phyloP scores from a whole-genome alignment of 306 rosid species.

The Psophocarpus tetragonolobus region DNA sequence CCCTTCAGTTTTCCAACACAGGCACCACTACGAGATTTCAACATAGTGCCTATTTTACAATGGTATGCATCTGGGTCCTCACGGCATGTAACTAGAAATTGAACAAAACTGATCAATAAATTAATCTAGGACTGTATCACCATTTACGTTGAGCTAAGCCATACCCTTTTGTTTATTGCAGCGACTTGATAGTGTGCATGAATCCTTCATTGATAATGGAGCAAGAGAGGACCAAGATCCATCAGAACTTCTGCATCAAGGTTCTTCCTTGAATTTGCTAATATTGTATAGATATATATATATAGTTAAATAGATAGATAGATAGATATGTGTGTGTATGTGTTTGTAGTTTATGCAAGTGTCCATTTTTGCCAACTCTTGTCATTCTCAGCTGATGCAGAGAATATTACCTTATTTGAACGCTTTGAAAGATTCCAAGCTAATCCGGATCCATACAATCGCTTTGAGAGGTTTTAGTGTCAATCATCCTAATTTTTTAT shows the following conservation, averaged over 20 bases:
- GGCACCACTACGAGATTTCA: constrained; percentile 49
- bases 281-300: no score
- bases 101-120: neutral
- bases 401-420: constrained; percentile 66
- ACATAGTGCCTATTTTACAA: constrained; percentile 54
- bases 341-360: neutral
- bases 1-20: constrained; percentile 44
- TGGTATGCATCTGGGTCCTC: constrained; percentile 54
- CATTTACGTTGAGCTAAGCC: constrained; percentile 5
- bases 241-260: constrained; percentile 61
- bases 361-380: constrained; percentile 31
- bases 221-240: constrained; percentile 51
- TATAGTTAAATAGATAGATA: no score
- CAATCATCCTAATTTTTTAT: constrained; percentile 5
- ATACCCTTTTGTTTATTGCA: constrained; percentile 40
- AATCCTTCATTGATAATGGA: constrained; percentile 39
- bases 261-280: constrained; percentile 41
- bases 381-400: constrained; percentile 57
- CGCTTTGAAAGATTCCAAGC: constrained; percentile 53
- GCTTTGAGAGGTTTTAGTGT: constrained; percentile 64
- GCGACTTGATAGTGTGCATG: constrained; percentile 78
- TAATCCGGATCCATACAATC: constrained; percentile 44
- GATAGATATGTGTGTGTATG: no score
- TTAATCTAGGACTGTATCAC: neutral
- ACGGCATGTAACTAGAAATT: neutral